Base-by-base conservation (phyloP, 331 rosid species). In the Rhamnella rubrinervis region DNA sequence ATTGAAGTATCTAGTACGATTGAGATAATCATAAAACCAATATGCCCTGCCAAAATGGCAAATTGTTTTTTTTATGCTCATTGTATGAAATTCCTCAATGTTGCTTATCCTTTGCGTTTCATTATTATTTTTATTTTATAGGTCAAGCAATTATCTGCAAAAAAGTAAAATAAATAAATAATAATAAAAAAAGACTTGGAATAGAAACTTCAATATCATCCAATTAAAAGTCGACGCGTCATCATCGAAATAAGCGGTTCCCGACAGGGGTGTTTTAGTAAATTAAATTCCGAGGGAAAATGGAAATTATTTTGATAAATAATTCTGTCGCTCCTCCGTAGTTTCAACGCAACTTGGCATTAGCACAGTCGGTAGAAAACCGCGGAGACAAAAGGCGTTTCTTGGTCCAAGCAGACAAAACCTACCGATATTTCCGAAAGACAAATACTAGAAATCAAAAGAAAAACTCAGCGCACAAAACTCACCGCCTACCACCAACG, bases 271-370 rank as follows among this genome's bases (percentile, higher is more conserved):
- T 66, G 61, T 66, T 38, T 9, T 4, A 2, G 72, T 66, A 74
- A 66, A 35, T 65, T 59, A 15, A 5, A 10, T 49, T 16, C 47
- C 16, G 15, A 11, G 0, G 6, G 5, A 66, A 74, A 74, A 74
- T 19, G 20, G 20, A 14, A 21, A 59, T 21, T 44, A 44, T 16
- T 62, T n/a, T 49, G 3, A 28, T 28, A 28, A 28, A n/a, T 28
- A 28, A 28, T 28, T 1, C 3, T 28, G 35, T 28, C 3, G 35
- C 4, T 28, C 35, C 68, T 50, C 67, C 73, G 79, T 67, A 63
- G 21, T 26, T 66, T 67, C 58, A 67, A 75, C 79, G 69, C 79
- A 37, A 51, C 70, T 44, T 11, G 11, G 9, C 14, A 12, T 1
- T 11, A 11, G 11, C 13, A 44, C 68, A 56, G 35, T 44, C 55